Evolutionary conservation across 2,329 filamentous ascomycete genomes (phyloP).

Genomic region (Sporothrix mexicana): DNA sequence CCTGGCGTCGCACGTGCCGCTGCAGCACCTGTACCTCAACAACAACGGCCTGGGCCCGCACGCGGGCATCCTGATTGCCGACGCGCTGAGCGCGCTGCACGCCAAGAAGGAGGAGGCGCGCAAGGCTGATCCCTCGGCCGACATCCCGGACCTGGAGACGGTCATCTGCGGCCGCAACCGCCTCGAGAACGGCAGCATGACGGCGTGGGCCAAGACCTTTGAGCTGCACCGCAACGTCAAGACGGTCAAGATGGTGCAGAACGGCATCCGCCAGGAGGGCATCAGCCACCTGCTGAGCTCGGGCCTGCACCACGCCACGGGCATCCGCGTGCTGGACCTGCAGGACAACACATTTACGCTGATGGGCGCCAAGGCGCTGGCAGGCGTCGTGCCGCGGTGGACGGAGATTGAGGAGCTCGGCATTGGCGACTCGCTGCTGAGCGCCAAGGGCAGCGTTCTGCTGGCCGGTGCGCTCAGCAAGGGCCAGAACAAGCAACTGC

Average conservation of each 20-base stretch:
- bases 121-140: conserved; percentile 59
- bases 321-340: conserved; percentile 80
- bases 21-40: conserved; percentile 94
- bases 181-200: conserved; percentile 93
- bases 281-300: conserved; percentile 80
- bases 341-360: conserved; percentile 98
- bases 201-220: conserved; percentile 88
- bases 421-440: conserved; percentile 85
- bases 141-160: conserved; percentile 85
- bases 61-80: conserved; percentile 85
- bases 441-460: conserved; percentile 74
- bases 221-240: conserved; percentile 81
- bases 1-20: conserved; percentile 82
- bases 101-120: conserved; percentile 81
- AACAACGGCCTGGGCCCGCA: conserved; percentile 97
- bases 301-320: conserved; percentile 73
- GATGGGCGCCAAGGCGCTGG: conserved; percentile 77
- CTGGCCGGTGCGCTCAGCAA: conserved; percentile 74
- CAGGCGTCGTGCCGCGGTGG: conserved; percentile 77
- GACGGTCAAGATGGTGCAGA: conserved; percentile 96
- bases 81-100: conserved; percentile 83
- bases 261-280: conserved; percentile 93
- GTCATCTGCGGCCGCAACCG: conserved; percentile 96
- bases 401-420: conserved; percentile 78
- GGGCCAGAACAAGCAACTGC: conserved; percentile 78